Evolutionary conservation across 208 protist species (phyloP), one percentile per base, ranked within the genome.

Genomic region (Wallacemonas sp.): DNA sequence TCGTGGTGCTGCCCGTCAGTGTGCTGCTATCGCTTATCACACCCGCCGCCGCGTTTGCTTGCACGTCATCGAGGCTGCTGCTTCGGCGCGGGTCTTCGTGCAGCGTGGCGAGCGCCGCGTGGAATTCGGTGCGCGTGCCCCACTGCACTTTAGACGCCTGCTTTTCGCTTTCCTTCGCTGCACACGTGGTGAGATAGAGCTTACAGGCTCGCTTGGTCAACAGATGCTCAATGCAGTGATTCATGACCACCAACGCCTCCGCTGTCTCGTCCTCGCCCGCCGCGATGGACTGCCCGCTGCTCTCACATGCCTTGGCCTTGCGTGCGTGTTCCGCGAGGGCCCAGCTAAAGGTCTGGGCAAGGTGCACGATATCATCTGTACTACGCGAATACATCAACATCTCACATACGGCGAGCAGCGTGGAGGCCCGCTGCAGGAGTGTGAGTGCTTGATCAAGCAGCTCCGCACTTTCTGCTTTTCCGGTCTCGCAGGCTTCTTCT

Each of bases 371-470:
- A 45, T 91, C 79, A 21, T 82, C 63, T 39, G 73, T 68, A 1
- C 75, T 84, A 6, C 64, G 65, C 38, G 75, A 89, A 46, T 55
- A 39, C 26, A 86, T 71, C 38, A 86, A 58, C 15, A 90, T 28
- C 27, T 69, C 75, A 33, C 86, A 81, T 5, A 87, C 22, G 51
- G 89, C 80, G 19, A 79, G 82, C 51, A 93, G 53, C 11, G 70
- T 71, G n/a, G 69, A 58, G 24, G 39, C 58, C 33, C 59, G 26
- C 46, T 38, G 42, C 38, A 39, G 27, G 1, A 58, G 34, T 17
- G 39, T 45, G 31, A 51, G 55, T 47, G 33, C 27, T 17, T n/a
- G 64, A 30, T 58, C 46, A 9, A 46, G 34, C 15, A 62, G 42
- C 51, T 27, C 2, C 8, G 51, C 51, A 31, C 30, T 19, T 38